Evolutionary conservation across 1,284 basidiomycete species (phyloP), one percentile per base, ranked within the genome.

Genomic region (Rhodotorula sp.): DNA sequence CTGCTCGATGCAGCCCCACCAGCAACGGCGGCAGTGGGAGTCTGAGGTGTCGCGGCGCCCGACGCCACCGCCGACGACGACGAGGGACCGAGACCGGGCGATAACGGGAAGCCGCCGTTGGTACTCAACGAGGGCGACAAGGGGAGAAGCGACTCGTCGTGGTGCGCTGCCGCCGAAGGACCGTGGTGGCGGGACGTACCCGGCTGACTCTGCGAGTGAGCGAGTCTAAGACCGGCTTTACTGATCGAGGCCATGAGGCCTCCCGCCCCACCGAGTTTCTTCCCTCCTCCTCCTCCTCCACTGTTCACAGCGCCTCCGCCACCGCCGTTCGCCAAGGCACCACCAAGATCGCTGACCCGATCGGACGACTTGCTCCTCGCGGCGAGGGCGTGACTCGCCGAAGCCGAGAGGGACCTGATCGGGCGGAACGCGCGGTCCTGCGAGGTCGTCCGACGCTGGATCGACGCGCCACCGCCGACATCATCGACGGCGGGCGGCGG

Each of bases 331-430:
- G 38, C 38, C 38, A 12, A 38, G 8, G 38, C 38, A 38, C 45
- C 26, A 21, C 57, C 48, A 57, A 63, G 23, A 8, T 57, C 69
- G 14, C 48, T n/a, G 7, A 55, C 65, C 21, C 69, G 57, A 49
- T 68, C 70, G 43, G 63, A 62, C 8, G 70, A 71, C 60, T 71
- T 68, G 60, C 60, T 63, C 43, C 70, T 55, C 60, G 26, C n/a
- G 2, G 54, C 54, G n/a, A 26, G 15, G 54, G 15, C 54, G 54
- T 21, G 28, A 43, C 57, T 65, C 54, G 38, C 66, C 62, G 16
- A 18, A n/a, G 54, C n/a, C 26, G 62, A 56, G 45, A 59, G 31
- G 21, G 56, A n/a, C 63, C 63, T 50, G 26, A 65, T 59, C 50
- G 66, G 47, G 31, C 70, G 52, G 15, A 67, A 55, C 26, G 54